Percentiles rank a stretch among this genome's conserved stretches.
Conservation (phyloP, 1,139 yeast genomes). For the Kodamaea sp. region DNA sequence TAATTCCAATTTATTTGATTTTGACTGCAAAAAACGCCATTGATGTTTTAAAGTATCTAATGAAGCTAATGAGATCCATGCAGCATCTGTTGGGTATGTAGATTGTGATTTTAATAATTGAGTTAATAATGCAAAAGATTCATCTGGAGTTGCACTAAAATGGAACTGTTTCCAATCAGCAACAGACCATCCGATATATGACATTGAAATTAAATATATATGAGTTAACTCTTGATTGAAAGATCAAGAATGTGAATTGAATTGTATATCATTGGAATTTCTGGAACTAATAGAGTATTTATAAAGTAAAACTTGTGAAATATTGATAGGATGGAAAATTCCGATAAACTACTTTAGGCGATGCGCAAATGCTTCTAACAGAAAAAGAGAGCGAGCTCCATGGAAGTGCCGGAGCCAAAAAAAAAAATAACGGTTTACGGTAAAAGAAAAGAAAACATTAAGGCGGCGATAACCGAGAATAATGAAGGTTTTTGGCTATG, state of each 20-base stretch:
- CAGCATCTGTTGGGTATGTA: conserved; percentile 60
- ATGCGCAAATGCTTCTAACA: no score
- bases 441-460: no score
- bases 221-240: conserved; percentile 1
- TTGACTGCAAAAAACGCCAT: conserved; percentile 71
- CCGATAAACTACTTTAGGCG: no score
- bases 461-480: no score
- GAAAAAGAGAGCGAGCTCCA: no score
- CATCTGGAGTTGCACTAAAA: conserved; percentile 54
- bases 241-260: neutral
- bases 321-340: no score
- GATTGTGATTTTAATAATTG: conserved; percentile 47
- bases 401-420: no score
- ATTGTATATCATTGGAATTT: conserved; percentile 2
- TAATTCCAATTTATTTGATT: conserved; percentile 46
- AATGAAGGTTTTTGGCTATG: no score
- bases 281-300: neutral
- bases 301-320: no score
- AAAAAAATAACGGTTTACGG: no score
- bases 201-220: conserved; percentile 10
- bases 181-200: conserved; percentile 38
- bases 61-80: conserved; percentile 82
- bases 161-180: conserved; percentile 71
- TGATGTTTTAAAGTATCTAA: conserved; percentile 63
- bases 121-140: conserved; percentile 51